Percentiles rank a stretch among this genome's conserved stretches.
These are phyloP conservation scores for Syzygium aqueum DNA, from an alignment of 345 rosid genomes.

Conservation along the genomic window DNA sequence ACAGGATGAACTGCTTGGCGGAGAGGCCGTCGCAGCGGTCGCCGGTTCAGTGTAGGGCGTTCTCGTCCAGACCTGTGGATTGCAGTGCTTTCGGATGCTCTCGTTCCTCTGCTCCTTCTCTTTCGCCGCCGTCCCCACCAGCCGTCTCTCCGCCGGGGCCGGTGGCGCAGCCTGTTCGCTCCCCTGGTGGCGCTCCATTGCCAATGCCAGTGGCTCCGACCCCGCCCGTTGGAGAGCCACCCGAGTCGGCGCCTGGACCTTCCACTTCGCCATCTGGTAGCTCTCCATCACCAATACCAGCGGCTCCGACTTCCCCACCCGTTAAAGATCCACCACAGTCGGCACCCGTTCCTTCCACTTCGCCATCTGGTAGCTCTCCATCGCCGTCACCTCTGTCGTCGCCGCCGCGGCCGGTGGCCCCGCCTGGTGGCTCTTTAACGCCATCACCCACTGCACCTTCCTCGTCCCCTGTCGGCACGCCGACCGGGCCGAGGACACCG, in stretches of 20 bases:
- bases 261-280: slow-evolving; percentile 10
- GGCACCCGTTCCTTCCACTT: slow-evolving; percentile 2
- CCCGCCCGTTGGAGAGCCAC: neutral
- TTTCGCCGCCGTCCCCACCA: slow-evolving; percentile 52
- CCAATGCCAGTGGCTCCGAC: slow-evolving; percentile 23
- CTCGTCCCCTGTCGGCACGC: slow-evolving; percentile 8
- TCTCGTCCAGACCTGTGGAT: slow-evolving; percentile 47
- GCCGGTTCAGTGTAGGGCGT: slow-evolving; percentile 44
- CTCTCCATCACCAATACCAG: slow-evolving; percentile 24
- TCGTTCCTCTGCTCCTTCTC: slow-evolving; percentile 35
- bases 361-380: slow-evolving; percentile 4
- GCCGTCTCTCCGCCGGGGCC: slow-evolving; percentile 25
- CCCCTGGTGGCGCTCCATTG: slow-evolving; percentile 5
- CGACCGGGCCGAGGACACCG: slow-evolving; percentile 20
- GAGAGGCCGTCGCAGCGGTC: slow-evolving; percentile 50
- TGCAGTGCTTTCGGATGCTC: slow-evolving; percentile 54
- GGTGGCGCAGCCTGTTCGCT: neutral
- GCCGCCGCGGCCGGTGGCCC: slow-evolving; percentile 3
- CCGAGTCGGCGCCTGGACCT: slow-evolving; percentile 4
- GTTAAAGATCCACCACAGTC: slow-evolving; percentile 1
- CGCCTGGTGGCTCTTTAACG: neutral
- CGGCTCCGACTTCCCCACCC: neutral
- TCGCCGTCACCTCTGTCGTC: slow-evolving; percentile 10
- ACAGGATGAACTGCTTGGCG: slow-evolving; percentile 56
- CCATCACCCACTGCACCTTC: slow-evolving; percentile 7